Conservation (phyloP, 2,329 filamentous ascomycete species). For the Aspergillus sp. region DNA sequence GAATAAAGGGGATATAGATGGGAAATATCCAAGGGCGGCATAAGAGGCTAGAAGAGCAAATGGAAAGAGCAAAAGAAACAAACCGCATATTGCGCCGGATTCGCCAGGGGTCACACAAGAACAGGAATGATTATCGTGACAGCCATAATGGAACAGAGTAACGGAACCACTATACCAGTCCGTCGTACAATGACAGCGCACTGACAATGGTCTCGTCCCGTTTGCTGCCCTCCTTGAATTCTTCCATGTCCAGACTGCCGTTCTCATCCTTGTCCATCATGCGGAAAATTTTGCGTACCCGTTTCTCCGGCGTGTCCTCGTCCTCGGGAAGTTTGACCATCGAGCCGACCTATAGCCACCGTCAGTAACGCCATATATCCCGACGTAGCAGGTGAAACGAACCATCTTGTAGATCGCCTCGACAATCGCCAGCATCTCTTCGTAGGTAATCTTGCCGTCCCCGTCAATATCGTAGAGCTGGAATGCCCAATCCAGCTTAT, state of each 20-base stretch:
- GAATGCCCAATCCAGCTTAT: slow-evolving; percentile 99
- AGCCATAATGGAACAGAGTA: not conserved
- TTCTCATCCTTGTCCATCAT: slow-evolving; percentile 99
- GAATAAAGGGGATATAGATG: too few relatives aligned
- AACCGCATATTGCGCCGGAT: slow-evolving; percentile 1
- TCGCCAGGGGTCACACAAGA: not conserved
- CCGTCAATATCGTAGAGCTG: slow-evolving; percentile 99
- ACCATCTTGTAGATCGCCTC: slow-evolving; percentile 99
- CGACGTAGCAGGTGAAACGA: slow-evolving; percentile 15
- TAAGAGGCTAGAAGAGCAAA: not conserved
- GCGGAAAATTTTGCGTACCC: slow-evolving; percentile 94
- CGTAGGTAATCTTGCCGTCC: slow-evolving; percentile 97
- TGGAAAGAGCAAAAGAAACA: not conserved
- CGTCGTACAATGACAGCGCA: slow-evolving; percentile 91
- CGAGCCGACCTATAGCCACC: slow-evolving; percentile 67
- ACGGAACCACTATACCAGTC: slow-evolving; percentile 60
- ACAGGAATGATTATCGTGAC: not conserved
- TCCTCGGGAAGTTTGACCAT: slow-evolving; percentile 99
- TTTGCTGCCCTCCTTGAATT: slow-evolving; percentile 99
- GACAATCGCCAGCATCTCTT: slow-evolving; percentile 98
- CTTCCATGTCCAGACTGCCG: slow-evolving; percentile 89
- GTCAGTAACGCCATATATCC: slow-evolving; percentile 5
- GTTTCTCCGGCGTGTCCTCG: slow-evolving; percentile 97
- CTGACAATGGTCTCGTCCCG: slow-evolving; percentile 98
- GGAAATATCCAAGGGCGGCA: not conserved